Evolutionary conservation across 257 asterid genomes (phyloP), one percentile per base, ranked within the genome.

Genomic region (Solanum bulbocastanum): DNA sequence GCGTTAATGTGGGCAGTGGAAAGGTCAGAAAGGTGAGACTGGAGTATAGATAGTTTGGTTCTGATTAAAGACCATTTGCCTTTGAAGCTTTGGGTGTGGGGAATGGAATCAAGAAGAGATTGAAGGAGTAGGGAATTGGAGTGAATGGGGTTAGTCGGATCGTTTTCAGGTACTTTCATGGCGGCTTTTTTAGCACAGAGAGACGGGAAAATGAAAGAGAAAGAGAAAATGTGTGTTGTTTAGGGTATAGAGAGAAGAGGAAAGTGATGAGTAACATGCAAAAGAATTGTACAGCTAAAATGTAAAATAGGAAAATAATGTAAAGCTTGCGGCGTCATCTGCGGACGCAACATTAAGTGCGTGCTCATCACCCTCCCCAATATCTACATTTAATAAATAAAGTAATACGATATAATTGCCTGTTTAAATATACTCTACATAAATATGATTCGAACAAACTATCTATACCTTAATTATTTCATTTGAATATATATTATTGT

Each of bases 11-110:
- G 60, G 72, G 79, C 75, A 20, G 92, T 46, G 33, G 89, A 90
- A 40, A 92, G 91, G 88, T 89, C 92, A 60, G 92, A 88, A 86
- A 96, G 93, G 60, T 91, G 93, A 65, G 89, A 46, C n/a, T 92
- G 90, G 2, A 96, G 93, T 30, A 93, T 76, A 65, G 90, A 87
- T 91, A 96, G 94, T 88, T 96, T 96, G 9, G 93, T 52, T 8
- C 88, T 69, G 20, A 95, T 74, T 83, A 89, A 74, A 5, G 97
- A 91, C 99, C 99, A 96, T 92, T 96, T 96, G 18, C 93, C 92
- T 90, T 91, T 96, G 85, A 96, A 89, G 89, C 94, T 93, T 86
- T 93, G 96, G 58, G 93, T 93, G 10, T 86, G 87, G n/a, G 92
- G 86, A 65, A 91, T 81, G 66, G 99, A 94, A 16, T 89, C 87